Evolutionary conservation across 2,329 filamentous ascomycete genomes (phyloP).

Genomic region (Scolecobasidium constrictum): DNA sequence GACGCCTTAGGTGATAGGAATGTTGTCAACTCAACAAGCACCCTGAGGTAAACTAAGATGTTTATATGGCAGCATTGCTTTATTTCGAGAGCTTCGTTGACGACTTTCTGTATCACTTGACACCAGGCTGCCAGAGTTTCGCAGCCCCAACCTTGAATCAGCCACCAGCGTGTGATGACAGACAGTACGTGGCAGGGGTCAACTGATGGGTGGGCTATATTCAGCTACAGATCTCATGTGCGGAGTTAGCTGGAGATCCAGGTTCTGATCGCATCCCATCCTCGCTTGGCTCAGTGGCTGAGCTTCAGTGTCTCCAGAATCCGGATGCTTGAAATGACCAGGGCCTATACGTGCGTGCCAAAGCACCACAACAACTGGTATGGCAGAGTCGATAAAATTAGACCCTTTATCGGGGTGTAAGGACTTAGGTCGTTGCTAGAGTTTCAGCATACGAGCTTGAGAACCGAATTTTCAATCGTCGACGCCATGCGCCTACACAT

Average conservation of each 20-base stretch:
- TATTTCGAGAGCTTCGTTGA: conserved; percentile 1
- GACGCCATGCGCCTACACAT: not conserved
- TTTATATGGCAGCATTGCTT: conserved; percentile 1
- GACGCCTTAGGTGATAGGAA: no score
- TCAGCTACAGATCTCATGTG: not conserved
- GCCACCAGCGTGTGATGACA: not conserved
- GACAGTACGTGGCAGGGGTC: not conserved
- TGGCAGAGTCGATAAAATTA: conserved; percentile 2
- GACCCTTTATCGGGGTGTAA: not conserved
- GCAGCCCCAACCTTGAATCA: conserved; percentile 4
- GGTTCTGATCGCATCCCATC: conserved; percentile 3
- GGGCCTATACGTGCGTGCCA: not conserved
- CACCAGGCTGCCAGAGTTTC: conserved; percentile 2
- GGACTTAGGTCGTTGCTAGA: not conserved
- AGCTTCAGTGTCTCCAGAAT: conserved; percentile 5
- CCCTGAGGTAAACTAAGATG: no score
- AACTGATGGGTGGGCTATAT: no score
- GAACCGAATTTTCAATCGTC: not conserved
- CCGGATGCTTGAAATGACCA: conserved; percentile 2
- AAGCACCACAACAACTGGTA: conserved; percentile 3
- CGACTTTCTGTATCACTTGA: conserved; percentile 1
- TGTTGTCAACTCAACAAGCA: no score
- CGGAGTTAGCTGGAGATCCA: conserved; percentile 2
- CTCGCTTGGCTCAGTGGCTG: conserved; percentile 1
- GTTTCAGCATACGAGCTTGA: conserved; percentile 1